These are phyloP conservation scores for Oemleria cerasiformis DNA, from an alignment of 306 rosid genomes.

Conservation along the genomic window DNA sequence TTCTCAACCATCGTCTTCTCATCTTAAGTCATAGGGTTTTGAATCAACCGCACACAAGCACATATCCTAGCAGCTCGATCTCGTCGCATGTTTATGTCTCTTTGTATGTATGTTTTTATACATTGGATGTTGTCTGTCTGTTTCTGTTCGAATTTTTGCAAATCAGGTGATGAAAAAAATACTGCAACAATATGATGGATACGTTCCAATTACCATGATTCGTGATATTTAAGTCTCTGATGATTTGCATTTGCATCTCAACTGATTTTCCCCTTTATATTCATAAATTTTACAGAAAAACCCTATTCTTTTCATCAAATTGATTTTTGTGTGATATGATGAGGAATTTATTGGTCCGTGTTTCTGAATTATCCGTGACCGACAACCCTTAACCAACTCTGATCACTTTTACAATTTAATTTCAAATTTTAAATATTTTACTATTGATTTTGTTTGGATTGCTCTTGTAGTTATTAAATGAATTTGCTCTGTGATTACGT, in stretches of 20 bases:
- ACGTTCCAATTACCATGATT: conserved; percentile 48
- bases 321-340: conserved; percentile 41
- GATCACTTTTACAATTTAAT: conserved; percentile 37
- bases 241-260: conserved; percentile 21
- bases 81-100: neutral
- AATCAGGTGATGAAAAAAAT: conserved; percentile 63
- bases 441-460: neutral
- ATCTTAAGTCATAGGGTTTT: neutral
- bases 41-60: neutral
- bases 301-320: neutral
- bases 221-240: conserved; percentile 85
- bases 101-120: too few relatives aligned
- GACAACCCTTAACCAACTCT: conserved; percentile 49
- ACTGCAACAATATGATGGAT: conserved; percentile 95
- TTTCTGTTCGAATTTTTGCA: too few relatives aligned
- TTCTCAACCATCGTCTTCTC: neutral
- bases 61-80: too few relatives aligned
- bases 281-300: neutral
- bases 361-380: conserved; percentile 68
- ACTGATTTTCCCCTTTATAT: neutral
- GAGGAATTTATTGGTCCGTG: conserved; percentile 68
- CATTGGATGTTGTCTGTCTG: too few relatives aligned
- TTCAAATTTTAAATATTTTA: neutral
- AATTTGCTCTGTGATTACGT: conserved; percentile 61
- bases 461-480: neutral